A percentile compares a stretch with the other conserved stretches of the same genome.
phyloP scores from a whole-genome alignment of 139 green algal species.

The Tetraselmis striata region DNA sequence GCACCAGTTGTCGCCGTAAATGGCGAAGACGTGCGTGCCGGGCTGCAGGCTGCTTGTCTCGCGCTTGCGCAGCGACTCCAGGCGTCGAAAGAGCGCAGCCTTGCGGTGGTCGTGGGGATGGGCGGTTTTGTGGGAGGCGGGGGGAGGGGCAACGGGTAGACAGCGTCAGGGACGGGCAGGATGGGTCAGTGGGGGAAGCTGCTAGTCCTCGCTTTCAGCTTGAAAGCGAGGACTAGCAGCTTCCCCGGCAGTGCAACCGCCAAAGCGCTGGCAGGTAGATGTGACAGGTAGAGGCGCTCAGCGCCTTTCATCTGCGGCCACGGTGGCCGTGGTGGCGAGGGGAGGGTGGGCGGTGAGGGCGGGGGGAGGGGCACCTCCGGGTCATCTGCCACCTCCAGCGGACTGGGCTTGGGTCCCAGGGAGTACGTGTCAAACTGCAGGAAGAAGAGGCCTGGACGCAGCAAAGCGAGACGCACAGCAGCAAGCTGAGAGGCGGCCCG shows the following conservation, averaged over 20 bases:
- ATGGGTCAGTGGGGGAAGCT: too few relatives aligned
- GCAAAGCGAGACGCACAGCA: too few relatives aligned
- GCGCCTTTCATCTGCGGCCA: too few relatives aligned
- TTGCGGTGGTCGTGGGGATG: neutral
- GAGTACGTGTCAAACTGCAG: neutral
- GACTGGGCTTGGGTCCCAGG: neutral
- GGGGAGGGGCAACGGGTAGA: too few relatives aligned
- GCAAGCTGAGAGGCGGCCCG: too few relatives aligned
- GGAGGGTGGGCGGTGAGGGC: neutral
- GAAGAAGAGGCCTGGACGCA: neutral
- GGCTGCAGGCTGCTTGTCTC: neutral
- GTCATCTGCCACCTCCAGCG: neutral
- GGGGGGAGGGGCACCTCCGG: neutral
- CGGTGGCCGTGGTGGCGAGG: neutral
- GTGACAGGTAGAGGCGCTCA: too few relatives aligned
- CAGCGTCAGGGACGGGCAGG: too few relatives aligned
- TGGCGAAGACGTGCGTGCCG: slow-evolving; percentile 1
- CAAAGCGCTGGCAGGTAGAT: too few relatives aligned
- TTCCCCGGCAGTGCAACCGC: too few relatives aligned
- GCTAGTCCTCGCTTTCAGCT: too few relatives aligned
- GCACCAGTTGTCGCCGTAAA: slow-evolving; percentile 4
- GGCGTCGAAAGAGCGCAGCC: neutral
- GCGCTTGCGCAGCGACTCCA: neutral
- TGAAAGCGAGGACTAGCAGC: too few relatives aligned
- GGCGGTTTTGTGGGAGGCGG: neutral